phyloP scores from a whole-genome alignment of 2,329 filamentous ascomycete genomes.

The Fusarium nygamai region DNA sequence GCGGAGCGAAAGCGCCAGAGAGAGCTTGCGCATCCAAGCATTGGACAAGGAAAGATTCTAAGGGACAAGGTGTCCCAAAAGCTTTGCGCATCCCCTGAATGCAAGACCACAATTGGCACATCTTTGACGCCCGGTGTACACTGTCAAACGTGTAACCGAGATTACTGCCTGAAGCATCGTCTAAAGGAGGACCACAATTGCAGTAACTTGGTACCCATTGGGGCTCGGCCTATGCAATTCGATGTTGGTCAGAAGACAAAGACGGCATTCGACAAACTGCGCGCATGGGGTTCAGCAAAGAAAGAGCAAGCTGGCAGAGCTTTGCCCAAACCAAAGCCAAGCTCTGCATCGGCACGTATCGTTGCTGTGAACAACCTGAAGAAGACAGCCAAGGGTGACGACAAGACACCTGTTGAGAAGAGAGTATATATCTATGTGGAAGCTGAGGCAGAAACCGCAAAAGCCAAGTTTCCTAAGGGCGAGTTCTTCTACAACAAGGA shows the following conservation, averaged over 20 bases:
- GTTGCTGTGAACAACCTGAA: conserved; percentile 82
- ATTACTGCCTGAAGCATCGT: conserved; percentile 82
- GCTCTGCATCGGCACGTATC: conserved; percentile 70
- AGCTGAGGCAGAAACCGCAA: conserved; percentile 86
- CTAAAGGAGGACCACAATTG: conserved; percentile 87
- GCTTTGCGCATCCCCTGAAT: conserved; percentile 72
- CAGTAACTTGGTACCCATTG: conserved; percentile 72
- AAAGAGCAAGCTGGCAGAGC: conserved; percentile 68
- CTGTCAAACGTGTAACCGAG: conserved; percentile 75
- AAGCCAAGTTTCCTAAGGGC: conserved; percentile 82
- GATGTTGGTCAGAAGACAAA: conserved; percentile 71
- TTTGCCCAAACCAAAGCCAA: conserved; percentile 71
- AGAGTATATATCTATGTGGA: conserved; percentile 92
- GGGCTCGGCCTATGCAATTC: conserved; percentile 57
- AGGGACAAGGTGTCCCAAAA: conserved; percentile 67
- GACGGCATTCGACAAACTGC: conserved; percentile 79
- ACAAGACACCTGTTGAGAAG: conserved; percentile 81
- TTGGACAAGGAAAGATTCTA: conserved; percentile 64
- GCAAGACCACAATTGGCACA: conserved; percentile 78
- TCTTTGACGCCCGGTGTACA: conserved; percentile 74
- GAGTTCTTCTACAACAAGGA: conserved; percentile 84
- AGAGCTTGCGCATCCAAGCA: conserved; percentile 62
- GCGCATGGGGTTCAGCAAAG: conserved; percentile 82
- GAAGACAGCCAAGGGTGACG: conserved; percentile 88
- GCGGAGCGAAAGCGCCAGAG: conserved; percentile 65